A percentile compares a stretch with the other conserved stretches of the same genome.
phyloP scores from a whole-genome alignment of 176 grass and related monocot genomes.

The Rhipidocladum racemiflorum region DNA sequence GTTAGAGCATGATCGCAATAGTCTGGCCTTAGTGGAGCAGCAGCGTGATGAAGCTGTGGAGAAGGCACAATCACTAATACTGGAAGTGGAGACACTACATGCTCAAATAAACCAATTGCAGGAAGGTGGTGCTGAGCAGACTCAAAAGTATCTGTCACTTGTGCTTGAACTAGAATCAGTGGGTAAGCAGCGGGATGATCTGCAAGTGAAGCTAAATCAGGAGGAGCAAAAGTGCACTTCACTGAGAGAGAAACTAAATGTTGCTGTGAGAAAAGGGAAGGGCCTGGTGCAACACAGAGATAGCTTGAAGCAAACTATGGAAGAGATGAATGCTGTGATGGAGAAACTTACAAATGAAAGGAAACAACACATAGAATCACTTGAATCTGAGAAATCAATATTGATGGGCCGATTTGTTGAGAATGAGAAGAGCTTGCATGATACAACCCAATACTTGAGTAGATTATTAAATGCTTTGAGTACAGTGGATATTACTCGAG shows the following conservation, averaged over 20 bases:
- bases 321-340: conserved; percentile 57
- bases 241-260: conserved; percentile 87
- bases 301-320: conserved; percentile 73
- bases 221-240: conserved; percentile 69
- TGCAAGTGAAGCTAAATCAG: conserved; percentile 68
- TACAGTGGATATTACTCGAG: conserved; percentile 46
- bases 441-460: conserved; percentile 45
- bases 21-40: conserved; percentile 48
- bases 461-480: conserved; percentile 61
- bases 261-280: conserved; percentile 95
- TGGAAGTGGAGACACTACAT: conserved; percentile 57
- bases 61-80: conserved; percentile 42
- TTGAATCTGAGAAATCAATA: conserved; percentile 73
- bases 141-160: conserved; percentile 50
- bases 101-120: conserved; percentile 51
- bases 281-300: conserved; percentile 88
- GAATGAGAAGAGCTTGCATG: conserved; percentile 57
- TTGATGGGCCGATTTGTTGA: conserved; percentile 58
- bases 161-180: conserved; percentile 54
- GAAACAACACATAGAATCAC: conserved; percentile 59
- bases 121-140: conserved; percentile 48
- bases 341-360: conserved; percentile 53
- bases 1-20: conserved; percentile 47
- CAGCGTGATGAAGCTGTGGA: conserved; percentile 56
- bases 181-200: conserved; percentile 56